Evolutionary conservation across 2,329 filamentous ascomycete genomes (phyloP).

Genomic region (Huntiella decipiens): DNA sequence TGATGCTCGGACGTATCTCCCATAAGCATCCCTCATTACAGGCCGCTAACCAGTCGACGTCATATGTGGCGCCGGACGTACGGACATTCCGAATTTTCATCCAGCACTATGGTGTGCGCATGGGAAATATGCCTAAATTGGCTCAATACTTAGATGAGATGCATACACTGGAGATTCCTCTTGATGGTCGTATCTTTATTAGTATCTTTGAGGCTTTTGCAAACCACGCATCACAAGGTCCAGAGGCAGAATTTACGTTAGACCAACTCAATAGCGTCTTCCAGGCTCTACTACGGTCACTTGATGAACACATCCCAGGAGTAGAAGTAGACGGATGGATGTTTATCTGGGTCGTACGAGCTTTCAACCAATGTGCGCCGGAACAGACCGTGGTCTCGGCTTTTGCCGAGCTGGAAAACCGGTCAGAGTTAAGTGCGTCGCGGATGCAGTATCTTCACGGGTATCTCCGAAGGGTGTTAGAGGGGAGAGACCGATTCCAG

Average conservation of each 20-base stretch:
- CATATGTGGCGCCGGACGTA: slow-evolving; percentile 48
- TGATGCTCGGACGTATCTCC: slow-evolving; percentile 36
- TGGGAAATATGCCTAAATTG: slow-evolving; percentile 55
- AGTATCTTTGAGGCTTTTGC: slow-evolving; percentile 69
- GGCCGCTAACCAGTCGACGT: slow-evolving; percentile 21
- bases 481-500: slow-evolving; percentile 1
- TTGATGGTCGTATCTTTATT: slow-evolving; percentile 62
- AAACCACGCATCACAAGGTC: slow-evolving; percentile 28
- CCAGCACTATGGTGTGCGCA: slow-evolving; percentile 47
- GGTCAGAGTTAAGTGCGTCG: slow-evolving; percentile 30
- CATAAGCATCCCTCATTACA: slow-evolving; percentile 16
- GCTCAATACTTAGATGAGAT: slow-evolving; percentile 63
- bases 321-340: slow-evolving; percentile 42
- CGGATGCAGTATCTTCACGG: slow-evolving; percentile 27
- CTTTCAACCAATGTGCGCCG: slow-evolving; percentile 42
- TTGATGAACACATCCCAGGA: slow-evolving; percentile 26
- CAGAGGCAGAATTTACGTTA: slow-evolving; percentile 47
- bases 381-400: slow-evolving; percentile 31
- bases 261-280: slow-evolving; percentile 50
- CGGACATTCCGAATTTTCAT: slow-evolving; percentile 67
- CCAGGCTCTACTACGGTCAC: slow-evolving; percentile 38
- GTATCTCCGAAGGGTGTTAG: slow-evolving; percentile 17
- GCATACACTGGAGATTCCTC: slow-evolving; percentile 44
- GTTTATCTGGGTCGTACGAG: slow-evolving; percentile 39
- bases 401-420: slow-evolving; percentile 29